Conservation (phyloP, 768 basidiomycete genomes). For the Pluteus cervinus region DNA sequence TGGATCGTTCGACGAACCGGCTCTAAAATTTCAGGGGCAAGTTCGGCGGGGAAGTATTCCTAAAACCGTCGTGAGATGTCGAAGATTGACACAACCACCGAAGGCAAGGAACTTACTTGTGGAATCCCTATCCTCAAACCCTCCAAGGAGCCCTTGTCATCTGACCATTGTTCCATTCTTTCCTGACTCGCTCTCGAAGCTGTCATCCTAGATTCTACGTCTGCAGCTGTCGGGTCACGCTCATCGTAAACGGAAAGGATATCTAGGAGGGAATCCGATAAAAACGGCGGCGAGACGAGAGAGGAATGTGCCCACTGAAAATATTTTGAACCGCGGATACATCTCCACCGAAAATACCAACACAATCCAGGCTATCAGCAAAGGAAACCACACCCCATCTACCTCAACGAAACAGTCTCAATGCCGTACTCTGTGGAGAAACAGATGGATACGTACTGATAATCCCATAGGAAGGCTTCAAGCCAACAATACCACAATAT, state of each 20-base stretch:
- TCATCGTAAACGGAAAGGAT: slow-evolving; percentile 52
- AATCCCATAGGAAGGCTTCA: slow-evolving; percentile 94
- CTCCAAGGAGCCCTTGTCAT: slow-evolving; percentile 19
- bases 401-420: not conserved
- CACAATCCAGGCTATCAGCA: slow-evolving; percentile 93
- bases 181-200: slow-evolving; percentile 12
- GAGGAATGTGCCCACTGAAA: slow-evolving; percentile 49
- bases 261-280: slow-evolving; percentile 20
- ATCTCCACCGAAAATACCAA: slow-evolving; percentile 68
- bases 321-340: slow-evolving; percentile 44
- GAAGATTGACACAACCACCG: not conserved
- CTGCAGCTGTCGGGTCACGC: slow-evolving; percentile 71
- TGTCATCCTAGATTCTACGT: slow-evolving; percentile 25
- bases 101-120: slow-evolving; percentile 35
- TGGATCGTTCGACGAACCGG: slow-evolving; percentile 42
- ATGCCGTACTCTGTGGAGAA: slow-evolving; percentile 2
- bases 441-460: slow-evolving; percentile 57
- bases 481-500: slow-evolving; percentile 86
- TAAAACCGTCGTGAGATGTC: slow-evolving; percentile 11
- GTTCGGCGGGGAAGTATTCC: slow-evolving; percentile 80
- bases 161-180: slow-evolving; percentile 10
- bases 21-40: slow-evolving; percentile 38
- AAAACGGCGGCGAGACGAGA: not conserved
- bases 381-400: slow-evolving; percentile 92
- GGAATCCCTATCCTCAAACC: slow-evolving; percentile 75